Conservation (phyloP, 805 yeast genomes). For the Nakazawaea peltata region DNA sequence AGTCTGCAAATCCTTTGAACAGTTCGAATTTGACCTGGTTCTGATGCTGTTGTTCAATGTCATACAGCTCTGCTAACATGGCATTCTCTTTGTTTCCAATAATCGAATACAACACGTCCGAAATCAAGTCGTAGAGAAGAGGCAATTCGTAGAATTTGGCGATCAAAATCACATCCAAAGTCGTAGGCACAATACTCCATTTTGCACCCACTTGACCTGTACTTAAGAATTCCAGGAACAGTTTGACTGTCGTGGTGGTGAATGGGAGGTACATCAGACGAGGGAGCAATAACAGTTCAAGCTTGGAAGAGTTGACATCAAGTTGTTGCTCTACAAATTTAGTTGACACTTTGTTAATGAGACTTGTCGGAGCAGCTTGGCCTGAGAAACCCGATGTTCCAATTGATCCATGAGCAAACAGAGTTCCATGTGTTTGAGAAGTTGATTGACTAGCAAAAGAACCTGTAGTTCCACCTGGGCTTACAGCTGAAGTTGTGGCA, state of each 20-base stretch:
- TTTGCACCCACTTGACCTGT: constrained; percentile 75
- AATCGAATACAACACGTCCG: constrained; percentile 62
- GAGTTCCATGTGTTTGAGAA: not conserved
- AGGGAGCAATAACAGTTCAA: constrained; percentile 62
- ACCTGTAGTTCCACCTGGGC: not conserved
- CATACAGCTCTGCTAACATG: constrained; percentile 31
- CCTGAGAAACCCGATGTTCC: too few species aligned
- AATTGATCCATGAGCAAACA: not conserved
- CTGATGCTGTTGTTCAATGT: constrained; percentile 17
- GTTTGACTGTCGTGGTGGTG: constrained; percentile 49
- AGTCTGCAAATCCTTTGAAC: constrained; percentile 44
- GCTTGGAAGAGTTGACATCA: constrained; percentile 15
- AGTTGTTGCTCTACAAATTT: constrained; percentile 8
- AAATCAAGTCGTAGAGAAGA: constrained; percentile 56
- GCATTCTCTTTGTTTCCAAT: constrained; percentile 60
- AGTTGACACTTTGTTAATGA: constrained; percentile 5
- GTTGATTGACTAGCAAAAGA: too few species aligned
- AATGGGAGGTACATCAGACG: constrained; percentile 65
- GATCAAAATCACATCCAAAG: constrained; percentile 53
- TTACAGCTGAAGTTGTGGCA: not conserved
- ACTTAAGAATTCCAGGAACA: constrained; percentile 64
- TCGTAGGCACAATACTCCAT: constrained; percentile 66
- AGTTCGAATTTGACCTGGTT: constrained; percentile 10
- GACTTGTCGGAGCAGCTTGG: too few species aligned
- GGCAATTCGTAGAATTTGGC: constrained; percentile 66